Base-by-base conservation (phyloP, 305 asterid genomes). In the Vinca major region DNA sequence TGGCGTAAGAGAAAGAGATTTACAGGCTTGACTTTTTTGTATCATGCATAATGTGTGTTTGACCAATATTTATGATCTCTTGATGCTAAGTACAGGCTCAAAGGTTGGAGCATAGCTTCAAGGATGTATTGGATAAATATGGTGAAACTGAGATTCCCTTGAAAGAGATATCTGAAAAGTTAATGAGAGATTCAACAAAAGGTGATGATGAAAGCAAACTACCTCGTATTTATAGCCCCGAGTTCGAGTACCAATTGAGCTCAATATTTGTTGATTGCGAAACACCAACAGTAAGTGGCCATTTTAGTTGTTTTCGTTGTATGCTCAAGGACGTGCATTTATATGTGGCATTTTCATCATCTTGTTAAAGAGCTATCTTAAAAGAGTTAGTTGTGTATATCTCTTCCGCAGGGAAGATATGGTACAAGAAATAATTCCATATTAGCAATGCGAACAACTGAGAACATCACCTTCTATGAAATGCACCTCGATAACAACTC, bases 351-450 rank as follows among this genome's bases (percentile, higher is more conserved):
- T 41, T 13, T 33, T 11, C 3, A 21, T 12, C 13, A 1, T 60
- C 16, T 16, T 5, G 45, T 2, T 51, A 17, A 13, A 10, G 19
- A 50, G 54, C 41, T 14, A 20, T 62, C 5, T 47, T 63, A 0
- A 16, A 33, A 21, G 2, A 3, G 19, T 11, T 6, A 43, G 20
- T 76, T 26, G 33, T 26, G 1, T 26, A 26, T 26, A 26, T 26
- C 43, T 33, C 4, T 14, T 50, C 56, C n/a, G 33, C 53, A 89
- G 98, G 98, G 96, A 67, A 81, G 78, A 41, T 92, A 83, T 67
- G 96, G 98, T 45, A 90, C 98, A 3, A 85, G 96, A 82, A 90
- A 95, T 77, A 88, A 79, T 17, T 92, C 97, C 0, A 86, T 86
- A 7, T 73, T 90, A 79, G 75, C 70, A 3, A 62, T 85, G 77